Evolutionary conservation across 2,329 filamentous ascomycete genomes (phyloP).

Genomic region (Nannizzia gypsea): DNA sequence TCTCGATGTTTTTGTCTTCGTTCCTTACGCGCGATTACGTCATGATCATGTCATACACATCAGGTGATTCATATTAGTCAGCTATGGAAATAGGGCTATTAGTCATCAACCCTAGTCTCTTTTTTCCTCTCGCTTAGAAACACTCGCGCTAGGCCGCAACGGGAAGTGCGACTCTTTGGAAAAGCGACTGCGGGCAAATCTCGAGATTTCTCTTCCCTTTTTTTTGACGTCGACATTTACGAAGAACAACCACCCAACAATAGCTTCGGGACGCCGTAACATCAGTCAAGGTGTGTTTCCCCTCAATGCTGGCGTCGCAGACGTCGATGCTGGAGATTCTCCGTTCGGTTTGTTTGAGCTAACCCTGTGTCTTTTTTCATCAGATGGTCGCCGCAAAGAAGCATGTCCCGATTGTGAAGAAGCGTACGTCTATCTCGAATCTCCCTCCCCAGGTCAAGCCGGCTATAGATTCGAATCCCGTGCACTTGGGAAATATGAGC

Average conservation of each 20-base stretch:
- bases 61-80: slow-evolving; percentile 2
- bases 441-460: not conserved
- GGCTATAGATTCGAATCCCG: not conserved
- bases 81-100: slow-evolving; percentile 6
- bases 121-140: slow-evolving; percentile 11
- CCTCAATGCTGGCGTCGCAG: not conserved
- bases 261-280: slow-evolving; percentile 29
- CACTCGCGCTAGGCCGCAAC: not conserved
- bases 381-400: slow-evolving; percentile 99
- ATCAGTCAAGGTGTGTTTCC: slow-evolving; percentile 32
- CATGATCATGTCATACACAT: not conserved
- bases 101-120: slow-evolving; percentile 9
- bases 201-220: not conserved
- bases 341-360: not conserved
- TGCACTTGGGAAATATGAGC: not conserved
- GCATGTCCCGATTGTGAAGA: slow-evolving; percentile 99
- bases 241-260: slow-evolving; percentile 24
- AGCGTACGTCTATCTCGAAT: slow-evolving; percentile 61
- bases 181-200: slow-evolving; percentile 2
- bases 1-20: not conserved
- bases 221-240: not conserved
- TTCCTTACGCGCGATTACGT: not conserved
- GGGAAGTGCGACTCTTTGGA: slow-evolving; percentile 1
- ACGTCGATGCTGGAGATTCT: not conserved
- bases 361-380: slow-evolving; percentile 12